Conservation (phyloP, 2,329 filamentous ascomycete genomes). For the Trichoderma arundinaceum region DNA sequence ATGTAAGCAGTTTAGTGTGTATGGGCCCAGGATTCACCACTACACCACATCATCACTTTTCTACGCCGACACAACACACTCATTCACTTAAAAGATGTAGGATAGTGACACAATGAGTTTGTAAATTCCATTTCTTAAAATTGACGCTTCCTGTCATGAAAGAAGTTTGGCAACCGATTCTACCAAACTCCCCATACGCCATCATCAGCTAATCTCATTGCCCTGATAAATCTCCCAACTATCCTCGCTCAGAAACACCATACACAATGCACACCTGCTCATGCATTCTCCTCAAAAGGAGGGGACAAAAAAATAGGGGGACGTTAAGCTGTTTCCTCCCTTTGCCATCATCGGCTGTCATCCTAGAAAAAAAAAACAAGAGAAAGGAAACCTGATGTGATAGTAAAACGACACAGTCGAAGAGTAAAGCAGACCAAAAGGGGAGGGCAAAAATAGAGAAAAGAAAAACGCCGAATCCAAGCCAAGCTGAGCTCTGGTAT, state of each 20-base stretch:
- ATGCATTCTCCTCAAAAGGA: not conserved
- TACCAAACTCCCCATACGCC: slow-evolving; percentile 3
- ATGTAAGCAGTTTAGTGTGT: no score
- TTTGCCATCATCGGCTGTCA: not conserved
- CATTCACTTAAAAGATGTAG: not conserved
- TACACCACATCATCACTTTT: no score
- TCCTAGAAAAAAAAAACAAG: not conserved
- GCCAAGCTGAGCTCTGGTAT: slow-evolving; percentile 24
- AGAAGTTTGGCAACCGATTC: not conserved
- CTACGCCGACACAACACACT: not conserved
- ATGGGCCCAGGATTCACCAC: no score
- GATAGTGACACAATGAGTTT: not conserved
- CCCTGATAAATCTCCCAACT: slow-evolving; percentile 2
- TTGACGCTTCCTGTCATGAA: not conserved
- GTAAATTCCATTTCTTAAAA: not conserved
- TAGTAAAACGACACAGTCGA: not conserved
- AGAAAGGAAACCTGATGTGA: not conserved
- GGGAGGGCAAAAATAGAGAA: not conserved
- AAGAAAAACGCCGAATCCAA: slow-evolving; percentile 28
- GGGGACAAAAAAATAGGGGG: not conserved
- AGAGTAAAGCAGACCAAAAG: not conserved
- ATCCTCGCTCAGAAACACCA: slow-evolving; percentile 1
- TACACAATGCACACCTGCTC: not conserved
- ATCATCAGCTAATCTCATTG: not conserved
- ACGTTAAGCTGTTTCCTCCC: not conserved